Conservation (phyloP, 2,329 filamentous ascomycete genomes). For the Pseudogymnoascus sp. region DNA sequence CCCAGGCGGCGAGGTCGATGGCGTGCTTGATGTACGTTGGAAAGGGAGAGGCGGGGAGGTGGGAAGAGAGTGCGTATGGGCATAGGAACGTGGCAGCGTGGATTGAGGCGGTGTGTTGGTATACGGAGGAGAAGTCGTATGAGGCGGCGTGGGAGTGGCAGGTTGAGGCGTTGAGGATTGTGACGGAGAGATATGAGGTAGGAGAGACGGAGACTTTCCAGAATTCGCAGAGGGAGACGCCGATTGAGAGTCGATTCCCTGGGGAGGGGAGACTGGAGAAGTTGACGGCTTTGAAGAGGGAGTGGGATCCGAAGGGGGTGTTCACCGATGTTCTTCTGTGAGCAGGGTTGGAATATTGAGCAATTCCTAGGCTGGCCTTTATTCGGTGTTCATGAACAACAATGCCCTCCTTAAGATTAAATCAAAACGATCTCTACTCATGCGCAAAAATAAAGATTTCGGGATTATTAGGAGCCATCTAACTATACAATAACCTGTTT, state of each 20-base stretch:
- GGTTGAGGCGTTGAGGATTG: background rate
- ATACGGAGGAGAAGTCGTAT: background rate
- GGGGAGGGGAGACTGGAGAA: conserved; percentile 22
- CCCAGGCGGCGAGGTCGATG: background rate
- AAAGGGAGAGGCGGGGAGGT: conserved; percentile 16
- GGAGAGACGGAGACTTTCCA: conserved; percentile 18
- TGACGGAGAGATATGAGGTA: conserved; percentile 16
- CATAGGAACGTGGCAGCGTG: background rate
- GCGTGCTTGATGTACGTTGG: conserved; percentile 16
- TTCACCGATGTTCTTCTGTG: conserved; percentile 16
- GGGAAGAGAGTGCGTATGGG: background rate
- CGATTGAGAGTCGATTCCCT: conserved; percentile 20
- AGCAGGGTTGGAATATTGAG: background rate
- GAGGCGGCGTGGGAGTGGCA: background rate
- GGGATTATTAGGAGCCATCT: no score
- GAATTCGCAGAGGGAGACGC: conserved; percentile 19
- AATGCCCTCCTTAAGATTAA: background rate
- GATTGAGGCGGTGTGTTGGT: conserved; percentile 12
- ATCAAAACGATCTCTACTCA: background rate
- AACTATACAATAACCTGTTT: no score
- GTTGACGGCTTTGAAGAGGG: conserved; percentile 24
- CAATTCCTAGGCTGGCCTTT: background rate
- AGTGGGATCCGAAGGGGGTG: conserved; percentile 26
- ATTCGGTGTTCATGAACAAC: background rate
- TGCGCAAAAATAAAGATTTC: background rate